Percentiles rank a stretch among this genome's conserved stretches.
Evolutionary conservation across 306 rosid genomes (phyloP).

Genomic region (Acacia acuminata): DNA sequence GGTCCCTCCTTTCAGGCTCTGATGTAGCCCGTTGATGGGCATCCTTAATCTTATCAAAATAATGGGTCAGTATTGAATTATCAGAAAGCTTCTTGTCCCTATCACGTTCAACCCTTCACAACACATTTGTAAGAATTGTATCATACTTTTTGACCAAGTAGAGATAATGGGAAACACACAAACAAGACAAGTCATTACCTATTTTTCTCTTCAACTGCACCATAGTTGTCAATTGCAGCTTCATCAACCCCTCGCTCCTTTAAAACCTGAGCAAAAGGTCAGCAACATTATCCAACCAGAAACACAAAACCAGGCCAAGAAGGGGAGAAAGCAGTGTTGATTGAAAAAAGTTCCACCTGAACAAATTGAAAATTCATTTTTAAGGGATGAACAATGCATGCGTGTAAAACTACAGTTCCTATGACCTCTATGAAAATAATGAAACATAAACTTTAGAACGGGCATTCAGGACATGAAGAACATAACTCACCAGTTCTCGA

Average conservation of each 20-base stretch:
- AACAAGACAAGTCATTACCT: constrained; percentile 45
- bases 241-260: constrained; percentile 86
- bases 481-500: constrained; percentile 75
- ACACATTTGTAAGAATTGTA: constrained; percentile 20
- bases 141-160: constrained; percentile 3
- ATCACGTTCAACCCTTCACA: constrained; percentile 63
- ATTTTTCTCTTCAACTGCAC: constrained; percentile 55
- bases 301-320: constrained; percentile 25
- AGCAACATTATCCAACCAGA: constrained; percentile 22
- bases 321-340: not conserved
- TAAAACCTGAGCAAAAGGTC: constrained; percentile 63
- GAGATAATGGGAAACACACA: constrained; percentile 13
- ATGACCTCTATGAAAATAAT: not conserved
- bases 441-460: constrained; percentile 8
- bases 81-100: constrained; percentile 65
- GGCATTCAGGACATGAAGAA: constrained; percentile 4
- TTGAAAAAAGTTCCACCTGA: not conserved
- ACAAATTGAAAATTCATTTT: not conserved
- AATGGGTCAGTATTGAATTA: constrained; percentile 25
- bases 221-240: constrained; percentile 47
- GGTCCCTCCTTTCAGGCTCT: constrained; percentile 68
- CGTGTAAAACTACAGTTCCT: not conserved
- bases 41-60: constrained; percentile 51
- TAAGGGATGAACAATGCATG: not conserved
- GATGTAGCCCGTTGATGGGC: constrained; percentile 53